A percentile compares a stretch with the other conserved stretches of the same genome.
Conservation (phyloP, 1,139 yeast species). For the Nadsonia starkeyi-henricii region DNA sequence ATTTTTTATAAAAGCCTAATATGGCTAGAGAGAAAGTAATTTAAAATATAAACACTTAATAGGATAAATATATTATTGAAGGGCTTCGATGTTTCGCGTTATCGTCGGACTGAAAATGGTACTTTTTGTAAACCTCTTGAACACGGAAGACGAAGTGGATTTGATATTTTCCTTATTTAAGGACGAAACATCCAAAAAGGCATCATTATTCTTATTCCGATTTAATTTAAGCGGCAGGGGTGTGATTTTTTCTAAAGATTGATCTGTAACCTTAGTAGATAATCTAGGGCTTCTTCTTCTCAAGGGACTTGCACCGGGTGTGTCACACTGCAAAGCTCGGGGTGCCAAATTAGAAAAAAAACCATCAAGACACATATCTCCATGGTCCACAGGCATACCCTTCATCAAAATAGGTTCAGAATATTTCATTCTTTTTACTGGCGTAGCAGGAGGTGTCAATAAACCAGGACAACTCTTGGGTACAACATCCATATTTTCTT, state of each 20-base stretch:
- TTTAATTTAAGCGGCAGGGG: background rate
- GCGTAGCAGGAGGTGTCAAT: background rate
- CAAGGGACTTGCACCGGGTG: background rate
- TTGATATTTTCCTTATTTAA: background rate
- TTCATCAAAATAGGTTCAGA: background rate
- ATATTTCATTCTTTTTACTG: background rate
- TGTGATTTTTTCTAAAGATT: background rate
- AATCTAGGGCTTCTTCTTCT: background rate
- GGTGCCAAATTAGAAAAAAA: too few relatives aligned
- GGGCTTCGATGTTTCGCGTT: background rate
- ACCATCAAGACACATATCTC: too few relatives aligned
- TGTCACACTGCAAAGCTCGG: too few relatives aligned
- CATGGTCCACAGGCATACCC: too few relatives aligned
- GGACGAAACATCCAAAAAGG: background rate
- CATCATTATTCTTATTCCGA: background rate
- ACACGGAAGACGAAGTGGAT: background rate
- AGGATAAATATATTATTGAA: background rate
- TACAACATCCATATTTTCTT: background rate
- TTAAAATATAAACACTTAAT: background rate
- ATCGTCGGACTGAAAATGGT: background rate
- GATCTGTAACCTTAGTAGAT: background rate
- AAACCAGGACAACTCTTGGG: background rate
- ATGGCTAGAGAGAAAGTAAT: too few relatives aligned
- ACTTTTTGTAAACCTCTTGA: background rate
- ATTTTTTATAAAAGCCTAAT: too few relatives aligned